Evolutionary conservation across 148 eudicot species (phyloP).

Genomic region (Spergularia marina): DNA sequence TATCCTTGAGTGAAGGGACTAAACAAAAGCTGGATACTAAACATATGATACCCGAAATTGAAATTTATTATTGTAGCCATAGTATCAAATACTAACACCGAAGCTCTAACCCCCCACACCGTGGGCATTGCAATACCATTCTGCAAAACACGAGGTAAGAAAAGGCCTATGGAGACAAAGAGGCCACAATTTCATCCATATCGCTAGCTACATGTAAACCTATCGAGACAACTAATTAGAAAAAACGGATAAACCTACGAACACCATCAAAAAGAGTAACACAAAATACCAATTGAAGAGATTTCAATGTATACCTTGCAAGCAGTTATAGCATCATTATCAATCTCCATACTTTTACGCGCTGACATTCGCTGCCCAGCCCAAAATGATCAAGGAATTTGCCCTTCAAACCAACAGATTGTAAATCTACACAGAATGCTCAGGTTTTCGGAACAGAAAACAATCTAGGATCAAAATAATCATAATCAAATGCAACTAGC

Average conservation of each 20-base stretch:
- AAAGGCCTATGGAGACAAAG: background rate
- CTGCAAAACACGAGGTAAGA: background rate
- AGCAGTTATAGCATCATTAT: conserved; percentile 19
- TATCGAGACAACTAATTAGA: background rate
- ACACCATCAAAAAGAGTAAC: background rate
- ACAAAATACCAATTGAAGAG: background rate
- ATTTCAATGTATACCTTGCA: conserved; percentile 24
- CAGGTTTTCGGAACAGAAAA: background rate
- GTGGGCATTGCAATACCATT: background rate
- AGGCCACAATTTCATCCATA: background rate
- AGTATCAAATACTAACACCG: background rate
- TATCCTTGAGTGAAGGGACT: background rate
- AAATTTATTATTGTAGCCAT: background rate
- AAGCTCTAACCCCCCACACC: background rate
- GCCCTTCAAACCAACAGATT: background rate
- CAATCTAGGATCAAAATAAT: background rate
- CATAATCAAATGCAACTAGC: background rate
- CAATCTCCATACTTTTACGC: conserved; percentile 22
- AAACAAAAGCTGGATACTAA: background rate
- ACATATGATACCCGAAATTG: background rate
- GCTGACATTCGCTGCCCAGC: conserved; percentile 10
- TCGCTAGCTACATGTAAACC: background rate
- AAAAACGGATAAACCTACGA: background rate
- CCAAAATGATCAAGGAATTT: background rate
- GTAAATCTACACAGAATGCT: background rate